A percentile compares a stretch with the other conserved stretches of the same genome.
These are phyloP conservation scores for Gracilariopsis chorda DNA, from an alignment of 23 red algal species.

Conservation along the genomic window DNA sequence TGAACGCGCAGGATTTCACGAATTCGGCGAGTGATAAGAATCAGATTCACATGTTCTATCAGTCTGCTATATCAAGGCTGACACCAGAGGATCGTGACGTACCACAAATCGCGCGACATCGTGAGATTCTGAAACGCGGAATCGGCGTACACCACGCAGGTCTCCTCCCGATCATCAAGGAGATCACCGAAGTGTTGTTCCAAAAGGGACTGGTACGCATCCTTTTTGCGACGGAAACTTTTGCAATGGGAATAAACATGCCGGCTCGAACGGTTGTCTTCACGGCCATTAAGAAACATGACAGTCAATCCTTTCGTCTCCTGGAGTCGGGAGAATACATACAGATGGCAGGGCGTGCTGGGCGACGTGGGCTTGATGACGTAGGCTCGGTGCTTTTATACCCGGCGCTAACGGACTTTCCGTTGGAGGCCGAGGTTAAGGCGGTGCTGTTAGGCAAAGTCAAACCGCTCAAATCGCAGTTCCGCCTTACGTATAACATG, in stretches of 20 bases:
- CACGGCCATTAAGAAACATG: constrained; percentile 80
- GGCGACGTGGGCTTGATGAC: constrained; percentile 93
- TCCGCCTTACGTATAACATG: constrained; percentile 99
- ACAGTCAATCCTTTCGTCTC: constrained; percentile 66
- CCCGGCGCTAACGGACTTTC: constrained; percentile 70
- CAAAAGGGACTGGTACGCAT: constrained; percentile 77
- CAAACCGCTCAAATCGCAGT: constrained; percentile 72
- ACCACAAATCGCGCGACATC: constrained; percentile 73
- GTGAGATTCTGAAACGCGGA: constrained; percentile 84
- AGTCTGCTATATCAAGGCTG: constrained; percentile 55
- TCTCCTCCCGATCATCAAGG: constrained; percentile 78
- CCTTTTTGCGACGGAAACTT: constrained; percentile 98
- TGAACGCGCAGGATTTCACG: constrained; percentile 71
- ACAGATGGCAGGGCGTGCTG: constrained; percentile 97
- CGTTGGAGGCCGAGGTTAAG: constrained; percentile 75
- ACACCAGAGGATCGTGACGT: constrained; percentile 59
- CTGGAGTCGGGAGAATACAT: constrained; percentile 92
- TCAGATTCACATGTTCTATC: constrained; percentile 75
- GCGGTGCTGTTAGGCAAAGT: constrained; percentile 73
- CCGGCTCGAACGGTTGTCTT: constrained; percentile 96
- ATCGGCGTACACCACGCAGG: constrained; percentile 92
- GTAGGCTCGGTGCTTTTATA: constrained; percentile 82
- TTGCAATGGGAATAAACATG: constrained; percentile 99
- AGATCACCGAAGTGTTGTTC: constrained; percentile 95
- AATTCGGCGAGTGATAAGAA: constrained; percentile 56